phyloP scores from a whole-genome alignment of 805 yeast genomes.

The Tetrapisispora taiwanensis region DNA sequence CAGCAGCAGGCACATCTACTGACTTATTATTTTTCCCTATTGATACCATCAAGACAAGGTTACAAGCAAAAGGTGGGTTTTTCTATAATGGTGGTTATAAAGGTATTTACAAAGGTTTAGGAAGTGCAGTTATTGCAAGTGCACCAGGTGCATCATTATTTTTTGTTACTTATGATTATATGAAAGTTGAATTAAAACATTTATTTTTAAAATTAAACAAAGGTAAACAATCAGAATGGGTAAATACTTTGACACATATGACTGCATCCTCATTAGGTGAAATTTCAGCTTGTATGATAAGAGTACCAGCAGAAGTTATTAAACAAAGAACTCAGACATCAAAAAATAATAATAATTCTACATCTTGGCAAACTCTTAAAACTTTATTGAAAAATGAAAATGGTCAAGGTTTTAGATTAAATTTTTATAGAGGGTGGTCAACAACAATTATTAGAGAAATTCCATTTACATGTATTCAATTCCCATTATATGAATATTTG shows the following conservation, averaged over 20 bases:
- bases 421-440: constrained; percentile 87
- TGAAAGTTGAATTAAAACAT: constrained; percentile 43
- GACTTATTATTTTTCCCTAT: constrained; percentile 93
- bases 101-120: constrained; percentile 87
- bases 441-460: constrained; percentile 91
- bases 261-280: constrained; percentile 82
- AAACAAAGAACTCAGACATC: constrained; percentile 89
- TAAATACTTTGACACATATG: constrained; percentile 61
- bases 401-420: constrained; percentile 70
- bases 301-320: constrained; percentile 95
- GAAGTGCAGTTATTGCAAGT: constrained; percentile 86
- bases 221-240: constrained; percentile 14
- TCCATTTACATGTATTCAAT: constrained; percentile 92
- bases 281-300: constrained; percentile 79
- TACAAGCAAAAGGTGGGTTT: constrained; percentile 94
- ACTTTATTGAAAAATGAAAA: constrained; percentile 50
- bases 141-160: constrained; percentile 82
- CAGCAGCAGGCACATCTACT: constrained; percentile 91
- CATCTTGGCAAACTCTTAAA: constrained; percentile 60
- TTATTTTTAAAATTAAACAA: background rate
- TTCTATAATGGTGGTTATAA: constrained; percentile 85
- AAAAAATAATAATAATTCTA: constrained; percentile 22
- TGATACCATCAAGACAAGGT: constrained; percentile 86
- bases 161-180: constrained; percentile 74
- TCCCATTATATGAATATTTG: constrained; percentile 82